These are phyloP conservation scores for Pythium brachiatum DNA, from an alignment of 352 stramenopile genomes.

Conservation along the genomic window DNA sequence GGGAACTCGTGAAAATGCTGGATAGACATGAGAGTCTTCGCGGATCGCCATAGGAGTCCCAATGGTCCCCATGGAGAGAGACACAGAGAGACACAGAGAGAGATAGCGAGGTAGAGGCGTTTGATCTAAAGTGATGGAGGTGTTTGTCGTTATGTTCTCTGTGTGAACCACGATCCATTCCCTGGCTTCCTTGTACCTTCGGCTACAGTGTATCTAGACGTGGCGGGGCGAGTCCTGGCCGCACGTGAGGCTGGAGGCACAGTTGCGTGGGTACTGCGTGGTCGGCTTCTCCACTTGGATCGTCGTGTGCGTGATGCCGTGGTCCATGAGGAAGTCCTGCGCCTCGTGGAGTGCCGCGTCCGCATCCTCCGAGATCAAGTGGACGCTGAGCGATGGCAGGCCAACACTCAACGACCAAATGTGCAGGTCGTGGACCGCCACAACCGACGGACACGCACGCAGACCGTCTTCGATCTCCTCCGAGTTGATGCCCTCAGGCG, in stretches of 20 bases:
- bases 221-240: conserved; percentile 72
- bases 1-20: no score
- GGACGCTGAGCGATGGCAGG: conserved; percentile 89
- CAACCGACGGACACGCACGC: conserved; percentile 73
- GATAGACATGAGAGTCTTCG: no score
- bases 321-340: conserved; percentile 69
- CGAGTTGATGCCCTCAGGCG: conserved; percentile 88
- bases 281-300: conserved; percentile 83
- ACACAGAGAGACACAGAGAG: no score
- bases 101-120: no score
- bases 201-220: conserved; percentile 12
- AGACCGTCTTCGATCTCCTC: conserved; percentile 86
- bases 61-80: no score
- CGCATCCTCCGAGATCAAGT: conserved; percentile 79
- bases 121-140: no score
- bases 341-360: conserved; percentile 64
- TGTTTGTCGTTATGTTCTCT: no score
- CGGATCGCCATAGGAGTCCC: no score
- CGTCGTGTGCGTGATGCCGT: conserved; percentile 87
- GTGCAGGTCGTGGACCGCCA: conserved; percentile 96
- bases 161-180: background rate
- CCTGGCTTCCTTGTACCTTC: no score
- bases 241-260: conserved; percentile 60
- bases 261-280: conserved; percentile 74
- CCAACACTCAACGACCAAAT: conserved; percentile 97